A percentile compares a stretch with the other conserved stretches of the same genome.
Conservation (phyloP, 2,329 filamentous ascomycete genomes). For the Trichoderma cornu-damae region DNA sequence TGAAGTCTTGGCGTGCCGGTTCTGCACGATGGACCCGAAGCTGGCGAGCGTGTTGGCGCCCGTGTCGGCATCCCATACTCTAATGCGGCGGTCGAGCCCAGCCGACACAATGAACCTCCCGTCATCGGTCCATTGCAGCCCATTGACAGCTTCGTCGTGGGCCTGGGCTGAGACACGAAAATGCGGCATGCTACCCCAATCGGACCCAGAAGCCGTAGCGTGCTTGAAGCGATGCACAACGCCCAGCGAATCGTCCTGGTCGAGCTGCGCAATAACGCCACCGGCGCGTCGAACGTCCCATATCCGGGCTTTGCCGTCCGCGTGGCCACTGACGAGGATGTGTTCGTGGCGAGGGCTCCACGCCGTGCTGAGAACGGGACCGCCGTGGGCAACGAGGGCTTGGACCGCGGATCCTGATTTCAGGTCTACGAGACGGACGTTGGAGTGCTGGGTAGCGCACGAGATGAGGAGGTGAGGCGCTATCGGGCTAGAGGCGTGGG, state of each 20-base stretch:
- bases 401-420: slow-evolving; percentile 71
- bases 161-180: slow-evolving; percentile 56
- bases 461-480: slow-evolving; percentile 73
- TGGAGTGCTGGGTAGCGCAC: slow-evolving; percentile 79
- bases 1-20: slow-evolving; percentile 58
- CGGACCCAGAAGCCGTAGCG: slow-evolving; percentile 30
- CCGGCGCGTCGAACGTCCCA: slow-evolving; percentile 84
- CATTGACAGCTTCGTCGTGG: slow-evolving; percentile 78
- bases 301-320: slow-evolving; percentile 74
- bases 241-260: slow-evolving; percentile 78
- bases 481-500: slow-evolving; percentile 71
- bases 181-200: slow-evolving; percentile 30
- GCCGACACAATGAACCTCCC: slow-evolving; percentile 71
- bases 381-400: slow-evolving; percentile 62
- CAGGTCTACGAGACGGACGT: slow-evolving; percentile 79
- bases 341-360: slow-evolving; percentile 83
- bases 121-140: slow-evolving; percentile 76
- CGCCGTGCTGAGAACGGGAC: slow-evolving; percentile 61
- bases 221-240: slow-evolving; percentile 43
- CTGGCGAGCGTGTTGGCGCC: slow-evolving; percentile 84
- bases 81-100: slow-evolving; percentile 76
- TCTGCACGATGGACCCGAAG: slow-evolving; percentile 78
- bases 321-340: slow-evolving; percentile 75
- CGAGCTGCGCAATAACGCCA: slow-evolving; percentile 68
- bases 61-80: slow-evolving; percentile 77